phyloP scores from a whole-genome alignment of 2,329 filamentous ascomycete species.

The Huntiella savannae region DNA sequence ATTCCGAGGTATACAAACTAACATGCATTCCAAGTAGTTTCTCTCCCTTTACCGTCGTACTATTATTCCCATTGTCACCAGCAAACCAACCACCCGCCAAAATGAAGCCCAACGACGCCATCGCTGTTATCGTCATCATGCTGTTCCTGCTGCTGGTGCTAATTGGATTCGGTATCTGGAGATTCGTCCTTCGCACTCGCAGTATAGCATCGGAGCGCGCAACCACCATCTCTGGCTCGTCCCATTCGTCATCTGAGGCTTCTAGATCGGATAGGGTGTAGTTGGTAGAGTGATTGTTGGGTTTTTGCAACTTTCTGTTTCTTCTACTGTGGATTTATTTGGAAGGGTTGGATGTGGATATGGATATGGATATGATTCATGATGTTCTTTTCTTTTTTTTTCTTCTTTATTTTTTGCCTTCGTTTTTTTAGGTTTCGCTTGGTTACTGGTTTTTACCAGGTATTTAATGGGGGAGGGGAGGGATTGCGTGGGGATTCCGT shows the following conservation, averaged over 20 bases:
- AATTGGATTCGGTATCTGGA: conserved; percentile 45
- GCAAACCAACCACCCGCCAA: background rate
- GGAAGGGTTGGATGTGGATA: background rate
- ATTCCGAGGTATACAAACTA: too few species aligned
- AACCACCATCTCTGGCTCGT: background rate
- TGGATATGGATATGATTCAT: conserved; percentile 1
- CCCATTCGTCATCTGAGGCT: background rate
- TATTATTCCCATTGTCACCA: background rate
- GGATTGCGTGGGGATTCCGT: background rate
- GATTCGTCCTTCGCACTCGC: conserved; percentile 26
- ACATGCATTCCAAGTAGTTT: too few species aligned
- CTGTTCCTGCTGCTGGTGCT: conserved; percentile 42
- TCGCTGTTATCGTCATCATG: conserved; percentile 49
- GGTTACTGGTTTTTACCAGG: background rate
- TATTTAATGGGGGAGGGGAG: background rate
- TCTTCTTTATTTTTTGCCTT: background rate
- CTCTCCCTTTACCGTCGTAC: too few species aligned
- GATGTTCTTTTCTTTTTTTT: background rate
- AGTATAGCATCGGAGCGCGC: background rate
- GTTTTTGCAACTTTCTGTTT: too few species aligned
- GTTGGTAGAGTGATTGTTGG: background rate
- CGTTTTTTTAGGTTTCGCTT: background rate
- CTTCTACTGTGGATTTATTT: background rate
- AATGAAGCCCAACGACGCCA: conserved; percentile 45
- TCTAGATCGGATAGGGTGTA: background rate